Evolutionary conservation across 2,329 filamentous ascomycete species (phyloP), one percentile per base, ranked within the genome.

Genomic region (Aspergillus sp.): DNA sequence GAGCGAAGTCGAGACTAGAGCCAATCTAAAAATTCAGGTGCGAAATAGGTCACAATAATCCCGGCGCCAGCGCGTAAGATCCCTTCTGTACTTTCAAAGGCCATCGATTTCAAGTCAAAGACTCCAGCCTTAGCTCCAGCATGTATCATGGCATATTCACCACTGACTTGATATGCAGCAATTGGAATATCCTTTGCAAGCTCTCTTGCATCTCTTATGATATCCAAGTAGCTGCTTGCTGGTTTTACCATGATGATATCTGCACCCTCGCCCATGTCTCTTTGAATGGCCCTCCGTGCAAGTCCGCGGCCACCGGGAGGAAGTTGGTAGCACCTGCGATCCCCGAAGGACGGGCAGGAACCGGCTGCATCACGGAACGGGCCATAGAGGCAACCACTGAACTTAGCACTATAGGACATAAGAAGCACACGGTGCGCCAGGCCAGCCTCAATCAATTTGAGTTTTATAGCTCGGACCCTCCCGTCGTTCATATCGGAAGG

Each of bases 171-270:
- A 75, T 99, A 99, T 21, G 95, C 93, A 1, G 95, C 93, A 37
- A 99, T 84, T 2, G 95, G 95, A 75, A 98, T 83, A 74, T 98
- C 92, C 72, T 88, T 89, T 58, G 91, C 93, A 54, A 98, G 84
- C 54, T 97, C 92, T 80, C 96, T 98, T 53, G 95, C 95, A 71
- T 99, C 95, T 65, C 90, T 91, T 74, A 99, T 98, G 68, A 99
- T 96, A 76, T 99, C 95, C 46, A 99, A 84, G 74, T 96, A 99
- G 75, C 93, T 91, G 68, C 90, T 90, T 9, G 95, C 95, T 2
- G 95, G 95, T 82, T 99, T 99, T 61, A 99, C 95, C 93, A 99
- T 97, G 77, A 99, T 96, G 66, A 97, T 91, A 70, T 99, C 95
- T 19, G 95, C 95, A 24, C 95, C 95, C 77, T 99, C 95, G 63